Evolutionary conservation across 208 protist species (phyloP).

Genomic region (Leptomonas seymouri): DNA sequence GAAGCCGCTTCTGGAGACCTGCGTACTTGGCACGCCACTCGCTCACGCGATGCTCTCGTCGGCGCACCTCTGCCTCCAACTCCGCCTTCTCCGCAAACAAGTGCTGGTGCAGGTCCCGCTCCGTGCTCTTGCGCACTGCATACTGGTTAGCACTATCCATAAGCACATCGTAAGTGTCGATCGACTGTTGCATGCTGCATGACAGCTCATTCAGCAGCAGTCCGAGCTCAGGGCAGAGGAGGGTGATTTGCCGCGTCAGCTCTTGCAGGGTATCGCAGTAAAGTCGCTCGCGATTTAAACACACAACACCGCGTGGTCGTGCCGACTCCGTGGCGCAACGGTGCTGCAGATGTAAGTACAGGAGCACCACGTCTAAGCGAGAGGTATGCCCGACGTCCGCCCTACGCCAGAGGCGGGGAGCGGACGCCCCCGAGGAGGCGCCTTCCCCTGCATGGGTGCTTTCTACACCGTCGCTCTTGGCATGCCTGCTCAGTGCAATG

Average conservation of each 20-base stretch:
- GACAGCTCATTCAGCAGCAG: slow-evolving; percentile 74
- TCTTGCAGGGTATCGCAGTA: slow-evolving; percentile 80
- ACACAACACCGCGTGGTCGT: slow-evolving; percentile 65
- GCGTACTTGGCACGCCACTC: slow-evolving; percentile 85
- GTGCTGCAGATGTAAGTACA: slow-evolving; percentile 74
- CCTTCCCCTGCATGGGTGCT: neutral
- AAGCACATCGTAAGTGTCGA: slow-evolving; percentile 83
- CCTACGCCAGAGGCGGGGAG: slow-evolving; percentile 17
- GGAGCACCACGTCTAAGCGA: slow-evolving; percentile 69
- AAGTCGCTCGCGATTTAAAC: slow-evolving; percentile 75
- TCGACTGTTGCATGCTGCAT: slow-evolving; percentile 65
- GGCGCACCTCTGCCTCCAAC: slow-evolving; percentile 85
- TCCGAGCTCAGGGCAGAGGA: slow-evolving; percentile 87
- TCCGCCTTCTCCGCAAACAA: slow-evolving; percentile 65
- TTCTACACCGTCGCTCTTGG: neutral
- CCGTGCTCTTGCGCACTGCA: slow-evolving; percentile 86
- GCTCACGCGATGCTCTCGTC: slow-evolving; percentile 85
- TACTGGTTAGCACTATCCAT: slow-evolving; percentile 88
- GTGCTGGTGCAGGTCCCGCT: slow-evolving; percentile 72
- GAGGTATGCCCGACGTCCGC: slow-evolving; percentile 54
- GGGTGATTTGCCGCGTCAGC: slow-evolving; percentile 85
- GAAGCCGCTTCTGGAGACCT: slow-evolving; percentile 78
- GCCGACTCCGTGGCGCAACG: slow-evolving; percentile 68
- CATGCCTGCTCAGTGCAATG: neutral
- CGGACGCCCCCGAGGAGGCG: neutral